These are phyloP conservation scores for Colletotrichum caudatum DNA, from an alignment of 2,329 filamentous ascomycete species.

Conservation along the genomic window DNA sequence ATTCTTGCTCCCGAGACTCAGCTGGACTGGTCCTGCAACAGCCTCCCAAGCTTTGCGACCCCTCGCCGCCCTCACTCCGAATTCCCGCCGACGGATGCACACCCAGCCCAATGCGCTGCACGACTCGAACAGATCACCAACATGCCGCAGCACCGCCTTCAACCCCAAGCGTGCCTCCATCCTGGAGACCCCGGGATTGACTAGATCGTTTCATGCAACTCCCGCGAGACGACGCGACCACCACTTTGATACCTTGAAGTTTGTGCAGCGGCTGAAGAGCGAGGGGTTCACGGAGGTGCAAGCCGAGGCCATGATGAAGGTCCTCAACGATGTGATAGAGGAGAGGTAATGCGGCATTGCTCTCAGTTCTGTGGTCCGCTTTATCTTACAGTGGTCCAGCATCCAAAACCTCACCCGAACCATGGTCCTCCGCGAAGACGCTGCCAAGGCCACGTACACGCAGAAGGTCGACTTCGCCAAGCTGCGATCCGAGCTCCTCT, in stretches of 20 bases:
- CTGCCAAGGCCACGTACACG: slow-evolving; percentile 81
- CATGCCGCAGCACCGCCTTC: slow-evolving; percentile 27
- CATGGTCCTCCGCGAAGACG: slow-evolving; percentile 97
- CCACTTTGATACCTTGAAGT: slow-evolving; percentile 98
- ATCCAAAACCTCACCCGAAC: slow-evolving; percentile 98
- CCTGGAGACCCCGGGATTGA: slow-evolving; percentile 48
- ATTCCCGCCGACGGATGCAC: slow-evolving; percentile 41
- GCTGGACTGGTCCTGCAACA: slow-evolving; percentile 58
- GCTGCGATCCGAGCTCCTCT: slow-evolving; percentile 91
- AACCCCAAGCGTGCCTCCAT: slow-evolving; percentile 41
- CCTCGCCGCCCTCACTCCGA: slow-evolving; percentile 45
- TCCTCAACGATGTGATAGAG: slow-evolving; percentile 95
- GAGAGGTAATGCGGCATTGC: slow-evolving; percentile 72
- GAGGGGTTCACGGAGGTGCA: slow-evolving; percentile 98
- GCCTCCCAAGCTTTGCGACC: slow-evolving; percentile 46
- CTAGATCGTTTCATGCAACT: slow-evolving; percentile 76
- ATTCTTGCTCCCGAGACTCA: slow-evolving; percentile 67
- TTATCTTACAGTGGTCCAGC: slow-evolving; percentile 55
- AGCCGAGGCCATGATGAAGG: slow-evolving; percentile 97
- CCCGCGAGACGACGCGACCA: slow-evolving; percentile 76
- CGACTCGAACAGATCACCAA: slow-evolving; percentile 41
- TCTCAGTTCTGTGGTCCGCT: not conserved
- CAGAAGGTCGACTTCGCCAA: slow-evolving; percentile 99
- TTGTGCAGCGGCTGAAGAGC: slow-evolving; percentile 87
- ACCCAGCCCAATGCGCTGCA: slow-evolving; percentile 45